A percentile compares a stretch with the other conserved stretches of the same genome.
Evolutionary conservation across 148 eudicot species (phyloP).

Genomic region (Camellia lanceoleosa): DNA sequence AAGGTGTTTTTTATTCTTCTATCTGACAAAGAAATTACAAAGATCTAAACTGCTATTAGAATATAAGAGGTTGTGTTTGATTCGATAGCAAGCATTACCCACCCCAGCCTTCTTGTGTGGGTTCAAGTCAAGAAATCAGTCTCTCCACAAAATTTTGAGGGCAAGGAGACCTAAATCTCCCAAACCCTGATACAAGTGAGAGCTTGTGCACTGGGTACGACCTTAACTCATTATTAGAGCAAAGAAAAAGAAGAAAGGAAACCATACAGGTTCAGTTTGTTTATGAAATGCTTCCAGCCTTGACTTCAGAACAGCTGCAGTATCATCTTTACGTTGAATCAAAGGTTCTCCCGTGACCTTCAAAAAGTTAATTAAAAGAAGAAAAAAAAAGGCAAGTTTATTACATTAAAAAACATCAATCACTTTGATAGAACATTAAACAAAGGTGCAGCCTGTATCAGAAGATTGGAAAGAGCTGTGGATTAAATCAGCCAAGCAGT

Average conservation of each 20-base stretch:
- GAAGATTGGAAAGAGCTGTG: background rate
- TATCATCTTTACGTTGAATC: slow-evolving; percentile 96
- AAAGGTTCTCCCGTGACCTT: slow-evolving; percentile 95
- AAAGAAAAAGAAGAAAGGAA: slow-evolving; percentile 12
- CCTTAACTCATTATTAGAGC: background rate
- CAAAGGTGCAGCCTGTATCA: slow-evolving; percentile 21
- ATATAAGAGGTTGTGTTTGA: too few relatives aligned
- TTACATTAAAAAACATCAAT: background rate
- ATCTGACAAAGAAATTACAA: too few relatives aligned
- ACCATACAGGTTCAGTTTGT: slow-evolving; percentile 75
- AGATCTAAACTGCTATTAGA: too few relatives aligned
- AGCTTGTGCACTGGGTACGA: too few relatives aligned
- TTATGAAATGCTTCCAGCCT: slow-evolving; percentile 81
- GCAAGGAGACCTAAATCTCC: too few relatives aligned
- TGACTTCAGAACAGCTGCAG: slow-evolving; percentile 83
- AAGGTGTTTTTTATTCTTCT: too few relatives aligned
- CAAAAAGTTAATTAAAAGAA: slow-evolving; percentile 14
- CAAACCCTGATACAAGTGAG: too few relatives aligned
- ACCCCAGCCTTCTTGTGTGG: too few relatives aligned
- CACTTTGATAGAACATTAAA: background rate
- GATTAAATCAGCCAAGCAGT: background rate
- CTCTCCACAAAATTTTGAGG: too few relatives aligned
- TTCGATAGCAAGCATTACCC: too few relatives aligned
- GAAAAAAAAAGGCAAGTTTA: background rate
- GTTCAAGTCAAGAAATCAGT: too few relatives aligned